Conservation (phyloP, 352 stramenopile species). For the Phytophthora brassicae region DNA sequence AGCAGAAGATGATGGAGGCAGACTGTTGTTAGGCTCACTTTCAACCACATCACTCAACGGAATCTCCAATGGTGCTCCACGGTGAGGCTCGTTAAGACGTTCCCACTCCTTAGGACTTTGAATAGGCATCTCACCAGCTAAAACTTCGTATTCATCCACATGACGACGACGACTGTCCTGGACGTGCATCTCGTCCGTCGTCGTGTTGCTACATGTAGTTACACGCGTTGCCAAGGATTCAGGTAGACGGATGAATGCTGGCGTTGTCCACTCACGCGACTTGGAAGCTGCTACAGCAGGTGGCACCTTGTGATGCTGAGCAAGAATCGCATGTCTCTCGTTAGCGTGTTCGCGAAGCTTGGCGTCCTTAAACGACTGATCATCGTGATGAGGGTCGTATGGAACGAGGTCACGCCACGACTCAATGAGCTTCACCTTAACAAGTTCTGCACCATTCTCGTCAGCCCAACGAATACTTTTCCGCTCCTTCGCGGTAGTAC, state of each 20-base stretch:
- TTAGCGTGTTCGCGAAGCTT: slow-evolving; percentile 85
- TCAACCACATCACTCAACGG: slow-evolving; percentile 67
- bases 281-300: slow-evolving; percentile 45
- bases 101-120: slow-evolving; percentile 80
- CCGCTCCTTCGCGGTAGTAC: slow-evolving; percentile 32
- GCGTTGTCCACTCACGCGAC: slow-evolving; percentile 67
- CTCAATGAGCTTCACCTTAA: slow-evolving; percentile 85
- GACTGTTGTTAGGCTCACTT: slow-evolving; percentile 18
- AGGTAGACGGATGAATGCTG: slow-evolving; percentile 61
- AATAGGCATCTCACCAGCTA: slow-evolving; percentile 79
- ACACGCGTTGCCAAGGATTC: slow-evolving; percentile 50
- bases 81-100: slow-evolving; percentile 61
- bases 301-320: slow-evolving; percentile 73
- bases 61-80: slow-evolving; percentile 58
- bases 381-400: slow-evolving; percentile 53
- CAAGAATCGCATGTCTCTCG: slow-evolving; percentile 63
- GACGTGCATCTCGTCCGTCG: slow-evolving; percentile 65
- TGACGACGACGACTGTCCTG: slow-evolving; percentile 70
- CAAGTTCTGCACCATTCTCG: slow-evolving; percentile 70
- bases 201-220: slow-evolving; percentile 25
- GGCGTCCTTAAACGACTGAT: slow-evolving; percentile 79
- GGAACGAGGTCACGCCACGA: slow-evolving; percentile 83
- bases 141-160: slow-evolving; percentile 83
- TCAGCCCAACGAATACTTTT: slow-evolving; percentile 86
- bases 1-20: slow-evolving; percentile 16